These are phyloP conservation scores for Collybiopsis confluens DNA, from an alignment of 768 basidiomycete genomes.

Conservation along the genomic window DNA sequence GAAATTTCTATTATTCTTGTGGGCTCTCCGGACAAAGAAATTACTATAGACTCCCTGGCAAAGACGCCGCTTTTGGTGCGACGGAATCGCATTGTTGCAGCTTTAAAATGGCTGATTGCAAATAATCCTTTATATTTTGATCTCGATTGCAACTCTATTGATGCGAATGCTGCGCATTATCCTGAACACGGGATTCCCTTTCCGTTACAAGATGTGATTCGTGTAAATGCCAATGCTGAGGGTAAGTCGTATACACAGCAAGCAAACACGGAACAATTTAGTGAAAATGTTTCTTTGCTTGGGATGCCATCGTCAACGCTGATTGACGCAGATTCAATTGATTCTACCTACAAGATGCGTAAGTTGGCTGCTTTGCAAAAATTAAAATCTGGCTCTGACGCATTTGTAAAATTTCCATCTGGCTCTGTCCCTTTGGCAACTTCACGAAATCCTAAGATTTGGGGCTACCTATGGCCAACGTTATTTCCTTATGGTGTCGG, in stretches of 20 bases:
- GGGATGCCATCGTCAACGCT: slow-evolving; percentile 11
- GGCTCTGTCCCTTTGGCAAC: slow-evolving; percentile 11
- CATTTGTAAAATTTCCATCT: slow-evolving; percentile 16
- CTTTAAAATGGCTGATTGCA: too few relatives aligned
- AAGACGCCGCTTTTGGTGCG: slow-evolving; percentile 12
- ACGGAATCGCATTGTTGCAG: too few relatives aligned
- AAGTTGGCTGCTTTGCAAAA: slow-evolving; percentile 9
- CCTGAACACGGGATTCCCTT: slow-evolving; percentile 12
- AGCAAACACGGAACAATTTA: slow-evolving; percentile 13
- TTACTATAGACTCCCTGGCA: slow-evolving; percentile 11
- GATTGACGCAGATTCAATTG: slow-evolving; percentile 13
- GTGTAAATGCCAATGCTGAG: slow-evolving; percentile 8
- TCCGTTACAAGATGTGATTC: slow-evolving; percentile 5
- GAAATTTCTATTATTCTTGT: slow-evolving; percentile 20
- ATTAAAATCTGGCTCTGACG: slow-evolving; percentile 4
- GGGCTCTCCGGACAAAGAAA: slow-evolving; percentile 13
- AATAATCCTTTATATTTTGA: not conserved
- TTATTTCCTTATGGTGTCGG: slow-evolving; percentile 19
- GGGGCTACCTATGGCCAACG: slow-evolving; percentile 16
- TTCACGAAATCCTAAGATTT: slow-evolving; percentile 14
- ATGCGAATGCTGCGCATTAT: slow-evolving; percentile 8
- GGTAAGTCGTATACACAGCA: slow-evolving; percentile 13
- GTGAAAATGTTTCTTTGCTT: not conserved
- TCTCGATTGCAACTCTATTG: slow-evolving; percentile 3
- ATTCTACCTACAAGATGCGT: slow-evolving; percentile 12